Base-by-base conservation (phyloP, 345 rosid species). In the Physaria fendleri region DNA sequence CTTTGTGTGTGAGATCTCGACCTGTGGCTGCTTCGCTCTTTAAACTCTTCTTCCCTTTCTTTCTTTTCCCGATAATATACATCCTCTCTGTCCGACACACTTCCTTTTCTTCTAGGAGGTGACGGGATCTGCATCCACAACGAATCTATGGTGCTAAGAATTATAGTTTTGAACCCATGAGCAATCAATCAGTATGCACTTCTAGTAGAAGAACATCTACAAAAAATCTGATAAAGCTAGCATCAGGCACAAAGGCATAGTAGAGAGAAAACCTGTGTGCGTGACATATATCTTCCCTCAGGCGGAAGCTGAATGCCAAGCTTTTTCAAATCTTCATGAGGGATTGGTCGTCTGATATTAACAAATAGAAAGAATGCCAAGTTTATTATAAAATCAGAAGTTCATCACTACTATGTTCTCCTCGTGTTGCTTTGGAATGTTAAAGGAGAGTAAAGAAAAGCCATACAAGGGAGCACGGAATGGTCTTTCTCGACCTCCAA, bases 401-500 rank as follows among this genome's bases (percentile, higher is more conserved):
- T 37, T 39, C 44, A 30, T 41, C 25, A 29, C 4, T 13, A 65
- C 30, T 51, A 64, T 35, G 22, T 24, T 56, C 33, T 35, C 21
- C 40, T 12, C n/a, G 37, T 39, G 24, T 12, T 18, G 5, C 18
- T 59, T 21, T 8, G 23, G 13, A 45, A 47, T 27, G 40, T 15
- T 15, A 28, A 27, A 59, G 3, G 20, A 66, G 8, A 1, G 3
- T n/a, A 33, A 59, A 39, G 25, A 16, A 17, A 51, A 55, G 42
- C 56, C 87, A 34, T 83, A 92, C 99, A 89, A 65, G 9, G 97
- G 97, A 74, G 98, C 98, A 16, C 95, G 82, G 67, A 92, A 89
- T 59, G 99, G 95, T 77, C 95, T 82, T 69, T 92, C 99, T 68
- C 97, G 82, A 57, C 99, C 95, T 42, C 97, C 97, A 74, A 92